Evolutionary conservation across 257 asterid species (phyloP), one percentile per base, ranked within the genome.

Genomic region (Solanum ahanhuiri): DNA sequence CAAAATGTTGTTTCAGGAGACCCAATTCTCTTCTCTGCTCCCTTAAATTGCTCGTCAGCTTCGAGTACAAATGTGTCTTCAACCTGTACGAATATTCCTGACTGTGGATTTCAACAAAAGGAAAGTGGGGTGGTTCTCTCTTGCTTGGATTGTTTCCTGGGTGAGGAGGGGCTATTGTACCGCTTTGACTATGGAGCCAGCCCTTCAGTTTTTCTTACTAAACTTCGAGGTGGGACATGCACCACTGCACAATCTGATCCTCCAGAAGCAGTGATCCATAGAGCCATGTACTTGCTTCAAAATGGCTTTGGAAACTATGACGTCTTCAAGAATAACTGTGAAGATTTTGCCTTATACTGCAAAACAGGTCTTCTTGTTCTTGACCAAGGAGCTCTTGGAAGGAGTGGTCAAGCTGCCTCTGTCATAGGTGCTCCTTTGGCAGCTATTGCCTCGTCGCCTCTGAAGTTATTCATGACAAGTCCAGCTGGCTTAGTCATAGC

Each of bases 261-360:
- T 22, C 79, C 88, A 20, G 86, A 89, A 7, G 64, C 34, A 6
- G 93, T 89, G 75, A 86, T 89, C 31, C 87, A 87, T 71, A 81
- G 91, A 67, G 88, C 91, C 25, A 82, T 88, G 88, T 85, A 70
- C 83, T 87, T 91, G 25, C 92, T 91, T 72, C 91, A 86, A 2
- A 82, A 82, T 23, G 91, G 91, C 20, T 89, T 87, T 28, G 93
- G 93, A 6, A 86, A 39, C 2, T 88, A 91, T 67, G 71, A 86
- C 12, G 77, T 88, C 17, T 91, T 91, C 17, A 66, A 57, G 45
- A 88, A 86, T 23, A 91, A 91, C 83, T 91, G 92, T 70, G 93
- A 91, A 86, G 93, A 91, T 79, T 91, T 91, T 64, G 93, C 93
- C 6, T 43, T 89, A 6, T 89, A 89, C 90, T 91, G 92, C 64